phyloP scores from a whole-genome alignment of 441 rosid species.

The Adansonia rubrostipa region DNA sequence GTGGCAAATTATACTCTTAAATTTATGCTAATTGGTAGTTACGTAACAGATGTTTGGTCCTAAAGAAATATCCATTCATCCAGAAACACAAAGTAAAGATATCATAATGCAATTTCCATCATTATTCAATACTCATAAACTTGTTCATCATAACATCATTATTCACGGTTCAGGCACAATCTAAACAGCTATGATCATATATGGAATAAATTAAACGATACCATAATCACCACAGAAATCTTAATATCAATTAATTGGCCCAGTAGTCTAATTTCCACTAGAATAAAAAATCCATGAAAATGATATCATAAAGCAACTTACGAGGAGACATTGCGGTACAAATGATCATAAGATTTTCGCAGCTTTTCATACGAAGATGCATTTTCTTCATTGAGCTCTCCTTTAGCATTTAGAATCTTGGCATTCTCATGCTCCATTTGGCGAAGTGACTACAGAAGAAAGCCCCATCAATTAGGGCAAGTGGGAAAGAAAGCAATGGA shows the following conservation, averaged over 20 bases:
- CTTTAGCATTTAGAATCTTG: constrained; percentile 90
- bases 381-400: constrained; percentile 97
- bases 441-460: constrained; percentile 65
- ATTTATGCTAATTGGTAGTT: not conserved
- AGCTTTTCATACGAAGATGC: constrained; percentile 90
- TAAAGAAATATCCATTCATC: not conserved
- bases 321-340: constrained; percentile 93
- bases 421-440: constrained; percentile 99
- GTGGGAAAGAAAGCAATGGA: constrained; percentile 21
- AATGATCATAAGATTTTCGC: constrained; percentile 90
- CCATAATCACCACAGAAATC: constrained; percentile 3
- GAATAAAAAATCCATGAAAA: constrained; percentile 30
- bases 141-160: not conserved
- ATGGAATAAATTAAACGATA: not conserved
- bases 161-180: not conserved
- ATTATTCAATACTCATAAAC: constrained; percentile 6
- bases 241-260: constrained; percentile 7
- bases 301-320: constrained; percentile 55
- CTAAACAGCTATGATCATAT: not conserved
- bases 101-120: not conserved
- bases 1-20: constrained; percentile 4
- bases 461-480: constrained; percentile 16
- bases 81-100: not conserved
- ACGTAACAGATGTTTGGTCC: not conserved
- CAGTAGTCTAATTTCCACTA: constrained; percentile 12